These are phyloP conservation scores for Plantago ovata DNA, from an alignment of 257 asterid species.

Conservation along the genomic window DNA sequence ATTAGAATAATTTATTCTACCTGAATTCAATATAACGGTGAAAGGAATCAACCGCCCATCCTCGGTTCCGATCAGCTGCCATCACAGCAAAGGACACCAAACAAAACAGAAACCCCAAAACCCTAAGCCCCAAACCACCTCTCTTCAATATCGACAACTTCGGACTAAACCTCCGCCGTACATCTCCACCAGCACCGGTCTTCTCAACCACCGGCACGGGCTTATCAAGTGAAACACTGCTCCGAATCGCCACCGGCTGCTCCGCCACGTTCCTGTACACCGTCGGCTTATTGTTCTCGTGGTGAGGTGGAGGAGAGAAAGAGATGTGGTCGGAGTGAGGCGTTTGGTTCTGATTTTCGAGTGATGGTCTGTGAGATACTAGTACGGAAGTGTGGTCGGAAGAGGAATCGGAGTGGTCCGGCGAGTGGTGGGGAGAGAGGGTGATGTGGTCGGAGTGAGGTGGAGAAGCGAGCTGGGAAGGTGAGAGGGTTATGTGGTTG, in stretches of 20 bases:
- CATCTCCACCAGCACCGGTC: slow-evolving; percentile 24
- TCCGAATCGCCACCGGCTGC: slow-evolving; percentile 32
- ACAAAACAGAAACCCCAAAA: slow-evolving; percentile 54
- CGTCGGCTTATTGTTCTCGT: too few relatives aligned
- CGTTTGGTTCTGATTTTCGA: slow-evolving; percentile 28
- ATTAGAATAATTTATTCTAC: slow-evolving; percentile 16
- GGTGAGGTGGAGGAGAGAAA: too few relatives aligned
- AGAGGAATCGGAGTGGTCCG: slow-evolving; percentile 42
- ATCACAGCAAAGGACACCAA: slow-evolving; percentile 61
- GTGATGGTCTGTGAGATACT: slow-evolving; percentile 36
- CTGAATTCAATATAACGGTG: slow-evolving; percentile 53
- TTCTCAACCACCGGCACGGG: slow-evolving; percentile 22
- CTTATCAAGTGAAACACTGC: slow-evolving; percentile 21
- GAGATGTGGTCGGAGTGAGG: too few relatives aligned
- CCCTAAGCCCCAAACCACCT: slow-evolving; percentile 53
- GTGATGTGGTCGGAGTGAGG: slow-evolving; percentile 42
- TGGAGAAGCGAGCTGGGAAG: background rate
- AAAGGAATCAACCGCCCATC: slow-evolving; percentile 74
- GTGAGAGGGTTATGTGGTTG: slow-evolving; percentile 14
- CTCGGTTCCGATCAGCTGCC: slow-evolving; percentile 64
- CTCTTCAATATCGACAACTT: slow-evolving; percentile 36
- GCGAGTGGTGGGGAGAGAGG: slow-evolving; percentile 36
- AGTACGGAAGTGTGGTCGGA: slow-evolving; percentile 43
- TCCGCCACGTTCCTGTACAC: slow-evolving; percentile 32
- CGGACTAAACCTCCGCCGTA: slow-evolving; percentile 33